A percentile compares a stretch with the other conserved stretches of the same genome.
phyloP scores from a whole-genome alignment of 768 basidiomycete species.

The Collybia sp. region DNA sequence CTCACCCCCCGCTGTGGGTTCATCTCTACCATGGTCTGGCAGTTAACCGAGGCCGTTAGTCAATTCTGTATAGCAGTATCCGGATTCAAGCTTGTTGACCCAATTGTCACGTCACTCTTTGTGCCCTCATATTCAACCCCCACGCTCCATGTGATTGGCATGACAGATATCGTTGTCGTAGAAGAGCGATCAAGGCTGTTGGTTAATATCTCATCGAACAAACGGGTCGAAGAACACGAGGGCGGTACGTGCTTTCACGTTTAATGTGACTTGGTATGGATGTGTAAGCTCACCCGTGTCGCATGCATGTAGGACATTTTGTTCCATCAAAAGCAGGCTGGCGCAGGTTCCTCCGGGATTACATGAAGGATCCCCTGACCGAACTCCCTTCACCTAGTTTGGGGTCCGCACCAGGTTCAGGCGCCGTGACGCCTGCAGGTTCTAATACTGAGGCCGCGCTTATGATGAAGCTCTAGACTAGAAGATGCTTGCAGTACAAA shows the following conservation, averaged over 20 bases:
- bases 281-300: background rate
- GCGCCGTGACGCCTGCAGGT: conserved; percentile 39
- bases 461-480: conserved; percentile 20
- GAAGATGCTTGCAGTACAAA: background rate
- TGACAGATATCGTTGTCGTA: conserved; percentile 68
- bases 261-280: background rate
- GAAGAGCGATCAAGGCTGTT: conserved; percentile 62
- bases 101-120: conserved; percentile 47
- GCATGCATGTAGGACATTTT: conserved; percentile 59
- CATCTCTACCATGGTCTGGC: background rate
- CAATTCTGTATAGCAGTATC: conserved; percentile 73
- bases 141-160: conserved; percentile 76
- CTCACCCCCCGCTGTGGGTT: conserved; percentile 72
- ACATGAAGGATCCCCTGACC: conserved; percentile 48
- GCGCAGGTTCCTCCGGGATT: conserved; percentile 71
- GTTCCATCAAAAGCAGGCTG: conserved; percentile 75
- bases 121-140: conserved; percentile 55
- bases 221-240: conserved; percentile 70
- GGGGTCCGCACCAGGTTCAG: conserved; percentile 28
- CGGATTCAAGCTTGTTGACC: conserved; percentile 57
- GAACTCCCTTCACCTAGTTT: conserved; percentile 40
- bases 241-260: conserved; percentile 52
- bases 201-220: conserved; percentile 46
- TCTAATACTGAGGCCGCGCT: conserved; percentile 12
- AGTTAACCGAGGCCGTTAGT: conserved; percentile 25